Conservation (phyloP, 2,329 filamentous ascomycete genomes). For the Aspergillus candidus region DNA sequence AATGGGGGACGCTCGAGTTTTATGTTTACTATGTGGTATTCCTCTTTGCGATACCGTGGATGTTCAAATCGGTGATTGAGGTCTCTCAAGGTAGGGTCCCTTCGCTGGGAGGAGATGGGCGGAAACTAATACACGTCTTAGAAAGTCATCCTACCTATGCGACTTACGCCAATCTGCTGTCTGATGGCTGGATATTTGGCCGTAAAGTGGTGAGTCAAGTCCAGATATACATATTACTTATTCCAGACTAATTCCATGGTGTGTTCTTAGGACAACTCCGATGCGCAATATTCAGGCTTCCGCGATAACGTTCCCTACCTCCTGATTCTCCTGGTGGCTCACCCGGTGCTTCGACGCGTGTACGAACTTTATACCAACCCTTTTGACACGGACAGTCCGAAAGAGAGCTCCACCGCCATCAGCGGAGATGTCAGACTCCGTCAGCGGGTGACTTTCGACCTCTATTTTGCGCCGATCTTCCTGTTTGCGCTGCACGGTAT, state of each 20-base stretch:
- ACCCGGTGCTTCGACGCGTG: slow-evolving; percentile 68
- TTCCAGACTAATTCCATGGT: neutral
- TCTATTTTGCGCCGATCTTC: slow-evolving; percentile 72
- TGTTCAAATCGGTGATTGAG: slow-evolving; percentile 85
- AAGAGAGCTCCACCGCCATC: slow-evolving; percentile 15
- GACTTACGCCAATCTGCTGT: slow-evolving; percentile 65
- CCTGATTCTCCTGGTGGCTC: slow-evolving; percentile 63
- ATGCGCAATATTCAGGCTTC: slow-evolving; percentile 80
- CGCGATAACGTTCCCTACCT: slow-evolving; percentile 81
- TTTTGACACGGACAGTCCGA: slow-evolving; percentile 24
- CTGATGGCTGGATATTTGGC: slow-evolving; percentile 83
- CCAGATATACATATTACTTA: neutral
- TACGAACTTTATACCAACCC: slow-evolving; percentile 57
- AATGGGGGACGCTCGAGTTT: slow-evolving; percentile 85
- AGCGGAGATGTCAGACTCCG: slow-evolving; percentile 54
- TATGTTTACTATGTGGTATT: slow-evolving; percentile 71
- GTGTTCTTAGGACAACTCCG: slow-evolving; percentile 68
- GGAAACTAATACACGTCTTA: slow-evolving; percentile 33
- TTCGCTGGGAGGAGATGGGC: neutral
- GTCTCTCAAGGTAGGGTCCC: slow-evolving; percentile 66
- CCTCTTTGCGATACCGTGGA: slow-evolving; percentile 62
- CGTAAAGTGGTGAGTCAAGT: slow-evolving; percentile 66
- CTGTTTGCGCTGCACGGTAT: slow-evolving; percentile 75
- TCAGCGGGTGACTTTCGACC: slow-evolving; percentile 75
- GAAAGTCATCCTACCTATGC: slow-evolving; percentile 75